Conservation (phyloP, 2,329 filamentous ascomycete species). For the Epichloe sp. region DNA sequence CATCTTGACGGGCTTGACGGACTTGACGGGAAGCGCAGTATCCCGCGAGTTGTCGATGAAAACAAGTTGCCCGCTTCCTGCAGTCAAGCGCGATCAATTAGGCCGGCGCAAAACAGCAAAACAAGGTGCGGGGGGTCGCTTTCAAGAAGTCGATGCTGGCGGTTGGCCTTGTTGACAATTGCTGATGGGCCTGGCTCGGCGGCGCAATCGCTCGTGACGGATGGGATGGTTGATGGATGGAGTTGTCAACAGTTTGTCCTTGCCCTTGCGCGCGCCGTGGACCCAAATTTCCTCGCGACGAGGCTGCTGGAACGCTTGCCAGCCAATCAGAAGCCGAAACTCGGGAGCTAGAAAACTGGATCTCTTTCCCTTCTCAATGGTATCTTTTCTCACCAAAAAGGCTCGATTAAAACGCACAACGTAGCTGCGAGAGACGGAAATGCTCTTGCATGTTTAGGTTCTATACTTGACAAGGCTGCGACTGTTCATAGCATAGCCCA, state of each 20-base stretch:
- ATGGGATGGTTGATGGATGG: constrained; percentile 2
- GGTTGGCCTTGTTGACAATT: not conserved
- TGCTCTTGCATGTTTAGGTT: not conserved
- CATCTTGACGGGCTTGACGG: constrained; percentile 21
- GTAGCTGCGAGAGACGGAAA: not conserved
- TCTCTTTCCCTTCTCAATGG: not conserved
- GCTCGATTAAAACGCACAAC: not conserved
- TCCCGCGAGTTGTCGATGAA: not conserved
- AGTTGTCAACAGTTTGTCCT: constrained; percentile 5
- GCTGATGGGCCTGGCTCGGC: constrained; percentile 3
- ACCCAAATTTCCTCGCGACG: constrained; percentile 26
- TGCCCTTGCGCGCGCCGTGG: constrained; percentile 10
- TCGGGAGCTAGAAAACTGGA: not conserved
- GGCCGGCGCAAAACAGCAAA: not conserved
- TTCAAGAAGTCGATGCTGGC: not conserved
- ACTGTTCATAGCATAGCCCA: not conserved
- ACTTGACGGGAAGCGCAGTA: constrained; percentile 8
- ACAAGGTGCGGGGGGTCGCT: not conserved
- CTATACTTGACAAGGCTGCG: not conserved
- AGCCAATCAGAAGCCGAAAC: constrained; percentile 15
- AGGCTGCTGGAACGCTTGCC: constrained; percentile 12
- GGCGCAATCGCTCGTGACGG: constrained; percentile 8
- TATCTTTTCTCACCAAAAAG: not conserved
- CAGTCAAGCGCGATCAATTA: not conserved
- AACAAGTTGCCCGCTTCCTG: not conserved